phyloP scores from a whole-genome alignment of 495 filamentous ascomycete genomes.

The Extremus antarcticus region DNA sequence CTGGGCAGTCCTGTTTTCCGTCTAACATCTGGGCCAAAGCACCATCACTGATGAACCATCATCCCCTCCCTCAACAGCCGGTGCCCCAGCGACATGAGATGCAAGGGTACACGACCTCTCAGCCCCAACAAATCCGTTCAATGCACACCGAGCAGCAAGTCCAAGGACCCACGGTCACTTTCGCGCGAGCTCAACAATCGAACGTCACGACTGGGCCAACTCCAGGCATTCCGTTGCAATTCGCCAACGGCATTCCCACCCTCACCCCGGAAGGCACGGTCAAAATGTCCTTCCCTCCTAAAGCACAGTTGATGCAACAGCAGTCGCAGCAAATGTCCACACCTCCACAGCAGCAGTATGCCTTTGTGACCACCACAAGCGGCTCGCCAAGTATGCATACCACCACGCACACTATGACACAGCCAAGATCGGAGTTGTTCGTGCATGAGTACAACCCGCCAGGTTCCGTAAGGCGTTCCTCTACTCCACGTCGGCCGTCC shows the following conservation, averaged over 20 bases:
- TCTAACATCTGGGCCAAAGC: neutral
- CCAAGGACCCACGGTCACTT: conserved; percentile 1
- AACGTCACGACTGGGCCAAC: neutral
- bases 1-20: conserved; percentile 30
- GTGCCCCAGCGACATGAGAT: neutral
- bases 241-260: conserved; percentile 17
- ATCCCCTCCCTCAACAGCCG: neutral
- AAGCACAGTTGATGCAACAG: conserved; percentile 11
- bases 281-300: conserved; percentile 9
- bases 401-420: neutral
- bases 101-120: neutral
- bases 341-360: neutral
- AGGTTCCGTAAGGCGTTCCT: conserved; percentile 5
- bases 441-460: conserved; percentile 25
- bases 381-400: neutral
- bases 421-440: conserved; percentile 6
- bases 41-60: neutral
- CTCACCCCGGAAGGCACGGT: conserved; percentile 12
- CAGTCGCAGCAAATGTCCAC: conserved; percentile 3
- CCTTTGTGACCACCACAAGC: neutral
- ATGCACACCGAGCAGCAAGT: conserved; percentile 15
- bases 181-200: neutral
- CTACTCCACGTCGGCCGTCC: conserved; percentile 6
- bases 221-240: conserved; percentile 5
- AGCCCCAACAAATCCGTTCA: conserved; percentile 1